Evolutionary conservation across 2,329 filamentous ascomycete genomes (phyloP), one percentile per base, ranked within the genome.

Genomic region (Paecilomyces variotii): DNA sequence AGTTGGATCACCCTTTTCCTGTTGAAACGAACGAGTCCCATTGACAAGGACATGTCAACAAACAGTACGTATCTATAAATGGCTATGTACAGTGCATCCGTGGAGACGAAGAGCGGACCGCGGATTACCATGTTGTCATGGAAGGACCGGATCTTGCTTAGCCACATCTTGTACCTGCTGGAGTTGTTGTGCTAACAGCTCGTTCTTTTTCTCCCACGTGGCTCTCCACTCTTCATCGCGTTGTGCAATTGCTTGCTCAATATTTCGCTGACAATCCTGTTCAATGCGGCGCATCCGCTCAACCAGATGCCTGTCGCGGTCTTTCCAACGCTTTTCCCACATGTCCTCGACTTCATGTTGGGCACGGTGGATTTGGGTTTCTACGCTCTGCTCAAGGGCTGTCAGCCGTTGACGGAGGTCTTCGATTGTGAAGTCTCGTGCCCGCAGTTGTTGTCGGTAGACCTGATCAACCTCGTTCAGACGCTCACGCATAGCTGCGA

Each of bases 311-410:
- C 57, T 60, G 49, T 70, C 67, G 2, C 70, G 66, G 54, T 73
- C 67, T 52, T 69, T 71, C 72, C 71, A 74, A 27, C 70, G 56
- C 11, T 54, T 60, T 59, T 73, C 70, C 72, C 71, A 74, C 26
- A 67, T 50, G 56, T 73, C 70, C 56, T 74, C 71, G 2, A 73
- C 65, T 49, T 68, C 63, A 58, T 72, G 65, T 34, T 66, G 59
- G 19, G 70, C 69, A 55, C 62, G 68, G 57, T 74, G 69, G 11
- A 72, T 60, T 39, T 60, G 61, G 2, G 30, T 56, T 30, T 68
- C 60, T 35, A 67, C 57, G 54, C 62, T 59, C 55, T 65, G 64
- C 34, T 69, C 61, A 35, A 69, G 52, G 54, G 59, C 59, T 25
- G 59, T 56, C 7, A 69, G 61, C 50, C 64, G 55, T 35, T 60